Base-by-base conservation (phyloP, 192 early-diverging fungal genomes). In the Umbelopsis sp. region DNA sequence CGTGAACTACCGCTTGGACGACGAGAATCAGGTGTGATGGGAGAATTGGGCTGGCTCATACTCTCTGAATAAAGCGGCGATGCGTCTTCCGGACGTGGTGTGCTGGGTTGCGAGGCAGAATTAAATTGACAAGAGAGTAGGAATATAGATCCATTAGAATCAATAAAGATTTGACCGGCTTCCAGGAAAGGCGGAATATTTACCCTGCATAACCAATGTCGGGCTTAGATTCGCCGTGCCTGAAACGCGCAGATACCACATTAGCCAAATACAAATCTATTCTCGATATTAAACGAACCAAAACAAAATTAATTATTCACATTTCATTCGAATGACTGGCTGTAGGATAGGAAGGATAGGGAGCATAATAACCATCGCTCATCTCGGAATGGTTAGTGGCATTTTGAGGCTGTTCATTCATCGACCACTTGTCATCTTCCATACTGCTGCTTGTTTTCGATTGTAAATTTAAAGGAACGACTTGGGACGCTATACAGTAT, bases 21-120 rank as follows among this genome's bases (percentile, higher is more conserved):
- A 15, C 74, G 53, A 46, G 49, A 51, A 70, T 75, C 68, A 55
- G 68, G 61, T 4, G 49, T 44, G 18, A 46, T 20, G 1, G 27
- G 5, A 45, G 66, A 21, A 37, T 27, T 48, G 33, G 55, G 55
- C 30, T 61, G 55, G 18, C 55, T 61, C 16, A 61, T 35, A 35
- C 30, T 61, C 16, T 35, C 55, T 0, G 55, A 61, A 50, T 52
- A 50, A 23, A 66, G 47, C 44, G 75, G 75, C 41, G 58, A 48
- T 11, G 50, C 47, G 16, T 55, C 45, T 12, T 78, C 76, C 3
- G 76, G 76, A n/a, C 68, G 58, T 18, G 76, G 76, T 23, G 76
- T 78, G 12, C 46, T 70, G 9, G 76, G 76, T 22, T 78, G 76
- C 20, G 76, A 78, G 7, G 64, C 35, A 18, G 55, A 33, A 2